phyloP scores from a whole-genome alignment of 371 early-diverging fungal genomes.

The Mortierella sp. region DNA sequence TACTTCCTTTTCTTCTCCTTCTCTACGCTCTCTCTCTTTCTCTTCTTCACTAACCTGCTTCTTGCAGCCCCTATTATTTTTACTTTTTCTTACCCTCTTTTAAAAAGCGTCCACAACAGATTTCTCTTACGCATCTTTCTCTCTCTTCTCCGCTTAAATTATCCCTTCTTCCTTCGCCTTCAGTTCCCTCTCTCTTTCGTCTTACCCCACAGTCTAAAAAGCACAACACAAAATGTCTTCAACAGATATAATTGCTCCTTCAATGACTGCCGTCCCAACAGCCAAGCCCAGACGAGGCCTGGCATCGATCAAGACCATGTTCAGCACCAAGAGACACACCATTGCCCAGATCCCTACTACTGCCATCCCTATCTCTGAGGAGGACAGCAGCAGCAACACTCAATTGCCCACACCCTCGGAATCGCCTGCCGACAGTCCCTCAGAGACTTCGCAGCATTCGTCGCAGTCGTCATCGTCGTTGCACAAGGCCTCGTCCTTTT shows the following conservation, averaged over 20 bases:
- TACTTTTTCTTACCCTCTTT: neutral
- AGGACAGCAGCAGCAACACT: neutral
- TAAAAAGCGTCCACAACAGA: neutral
- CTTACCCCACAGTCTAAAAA: neutral
- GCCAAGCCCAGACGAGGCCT: constrained; percentile 38
- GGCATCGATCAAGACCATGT: constrained; percentile 54
- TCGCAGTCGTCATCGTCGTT: constrained; percentile 8
- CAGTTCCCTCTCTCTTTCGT: neutral
- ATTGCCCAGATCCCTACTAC: constrained; percentile 35
- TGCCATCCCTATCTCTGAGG: neutral
- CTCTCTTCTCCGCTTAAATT: neutral
- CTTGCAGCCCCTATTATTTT: constrained; percentile 6
- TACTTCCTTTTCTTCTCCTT: neutral
- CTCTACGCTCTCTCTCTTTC: neutral
- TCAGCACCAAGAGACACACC: constrained; percentile 45
- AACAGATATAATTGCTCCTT: constrained; percentile 21
- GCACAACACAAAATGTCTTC: constrained; percentile 32
- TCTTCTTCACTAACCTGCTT: constrained; percentile 9
- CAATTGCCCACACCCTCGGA: constrained; percentile 1
- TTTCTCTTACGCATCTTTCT: neutral
- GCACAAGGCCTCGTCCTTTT: constrained; percentile 27
- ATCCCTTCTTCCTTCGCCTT: neutral
- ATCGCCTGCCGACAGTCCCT: constrained; percentile 5
- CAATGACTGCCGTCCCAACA: constrained; percentile 11
- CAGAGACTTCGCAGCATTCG: constrained; percentile 6